Percentiles rank a stretch among this genome's conserved stretches.
Evolutionary conservation across 1,284 basidiomycete species (phyloP).

Genomic region (Cryptococcus sp.): DNA sequence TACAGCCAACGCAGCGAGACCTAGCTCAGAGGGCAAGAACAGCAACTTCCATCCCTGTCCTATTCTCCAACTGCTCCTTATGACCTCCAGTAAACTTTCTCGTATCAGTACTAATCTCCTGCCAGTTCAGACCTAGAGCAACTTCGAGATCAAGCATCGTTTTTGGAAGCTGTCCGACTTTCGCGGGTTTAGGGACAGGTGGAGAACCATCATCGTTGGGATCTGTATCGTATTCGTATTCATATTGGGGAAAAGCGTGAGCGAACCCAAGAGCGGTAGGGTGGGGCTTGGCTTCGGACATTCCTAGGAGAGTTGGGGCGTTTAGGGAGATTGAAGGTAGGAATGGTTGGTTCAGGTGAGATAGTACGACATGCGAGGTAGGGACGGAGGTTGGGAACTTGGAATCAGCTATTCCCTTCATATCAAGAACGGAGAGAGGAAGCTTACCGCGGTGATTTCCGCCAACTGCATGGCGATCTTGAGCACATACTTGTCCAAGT

Average conservation of each 20-base stretch:
- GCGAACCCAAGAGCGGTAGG: slow-evolving; percentile 18
- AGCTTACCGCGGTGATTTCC: slow-evolving; percentile 31
- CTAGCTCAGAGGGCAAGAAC: slow-evolving; percentile 19
- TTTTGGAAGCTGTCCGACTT: slow-evolving; percentile 7
- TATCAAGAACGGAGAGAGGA: neutral
- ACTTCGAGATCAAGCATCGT: slow-evolving; percentile 27
- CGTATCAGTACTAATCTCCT: slow-evolving; percentile 21
- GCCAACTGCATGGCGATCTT: slow-evolving; percentile 30
- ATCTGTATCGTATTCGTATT: slow-evolving; percentile 1
- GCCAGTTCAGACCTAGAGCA: slow-evolving; percentile 28
- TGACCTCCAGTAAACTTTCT: slow-evolving; percentile 19
- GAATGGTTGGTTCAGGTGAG: slow-evolving; percentile 35
- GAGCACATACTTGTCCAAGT: slow-evolving; percentile 29
- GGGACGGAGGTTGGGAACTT: slow-evolving; percentile 31
- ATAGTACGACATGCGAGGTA: slow-evolving; percentile 21
- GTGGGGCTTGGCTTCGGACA: slow-evolving; percentile 10
- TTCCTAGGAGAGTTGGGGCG: slow-evolving; percentile 23
- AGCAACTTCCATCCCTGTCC: slow-evolving; percentile 31
- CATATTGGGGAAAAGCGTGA: slow-evolving; percentile 6
- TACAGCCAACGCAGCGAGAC: no score
- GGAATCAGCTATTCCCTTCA: neutral
- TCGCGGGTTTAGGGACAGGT: neutral
- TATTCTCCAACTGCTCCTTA: slow-evolving; percentile 33
- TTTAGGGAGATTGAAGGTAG: slow-evolving; percentile 20
- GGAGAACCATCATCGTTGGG: slow-evolving; percentile 4